Evolutionary conservation across 208 protist species (phyloP), one percentile per base, ranked within the genome.

Genomic region (Trypanosomatidae sp.): DNA sequence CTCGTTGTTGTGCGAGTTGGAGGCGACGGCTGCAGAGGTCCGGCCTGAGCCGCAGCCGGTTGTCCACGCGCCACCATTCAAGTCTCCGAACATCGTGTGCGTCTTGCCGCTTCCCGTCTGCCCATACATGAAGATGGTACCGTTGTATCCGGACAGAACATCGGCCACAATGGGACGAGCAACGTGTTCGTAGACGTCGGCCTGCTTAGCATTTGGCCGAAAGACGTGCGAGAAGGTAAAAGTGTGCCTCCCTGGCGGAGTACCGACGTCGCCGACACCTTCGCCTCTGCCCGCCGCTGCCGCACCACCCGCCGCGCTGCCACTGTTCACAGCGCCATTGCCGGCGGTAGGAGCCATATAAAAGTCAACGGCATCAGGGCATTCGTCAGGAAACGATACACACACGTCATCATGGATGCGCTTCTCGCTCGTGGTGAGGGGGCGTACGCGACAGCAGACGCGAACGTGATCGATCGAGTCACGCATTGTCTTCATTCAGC

Each of bases 51-150:
- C 66, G 17, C 43, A 43, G 49, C 55, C 66, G 13, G 49, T 41
- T 1, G 53, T n/a, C 58, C 65, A 77, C 41, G 68, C 73, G n/a
- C 82, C 70, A 53, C 77, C 74, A 39, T 70, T 77, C 49, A 73
- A 43, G 58, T 86, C 79, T 46, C 93, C 94, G 74, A 96, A 95
- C 88, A 97, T 96, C 13, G 90, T 95, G 79, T 95, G 86, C 17
- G 91, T 96, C 83, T 97, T 97, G 36, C 94, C 97, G 68, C 87
- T 91, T 25, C 91, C 92, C 1, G 97, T 98, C 74, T 97, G 91
- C 25, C 95, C 95, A 74, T 98, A 98, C 59, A 94, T 86, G 41
- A 98, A 87, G 53, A 98, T 76, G 15, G 93, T 92, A 19, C 84
- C 90, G 82, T 98, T 97, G 79, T 94, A 95, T 53, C 96, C 93